Base-by-base conservation (phyloP, 2,329 filamentous ascomycete genomes). In the Hysterium pulicare region DNA sequence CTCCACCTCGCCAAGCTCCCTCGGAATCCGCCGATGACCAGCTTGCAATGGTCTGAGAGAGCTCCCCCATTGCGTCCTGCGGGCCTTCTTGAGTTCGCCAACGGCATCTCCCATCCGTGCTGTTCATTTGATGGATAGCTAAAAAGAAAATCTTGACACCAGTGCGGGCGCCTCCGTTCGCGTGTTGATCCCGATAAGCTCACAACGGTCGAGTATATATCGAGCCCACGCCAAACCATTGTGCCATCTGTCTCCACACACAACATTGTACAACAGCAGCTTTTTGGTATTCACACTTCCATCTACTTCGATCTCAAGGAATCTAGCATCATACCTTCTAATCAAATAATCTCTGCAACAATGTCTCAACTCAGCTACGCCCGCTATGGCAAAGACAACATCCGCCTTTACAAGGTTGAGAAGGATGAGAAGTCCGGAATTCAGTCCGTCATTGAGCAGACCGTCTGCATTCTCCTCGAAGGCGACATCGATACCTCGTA, bases 341-440 rank as follows among this genome's bases (percentile, higher is more conserved):
- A n/a, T n/a, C n/a, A n/a, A n/a, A 30, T 30, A 30, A 10, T 10
- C 26, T 30, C n/a, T 33, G 38, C 43, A 37, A 62, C 46, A 45
- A 74, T 75, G 71, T 64, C 72, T 53, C 60, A 71, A 45, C 71
- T 76, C 51, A 69, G 62, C 54, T 71, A 72, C 59, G 86, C 87
- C 58, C 82, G 84, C 64, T 91, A 90, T 67, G 87, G 87, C 73
- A 91, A 98, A 82, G 93, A 97, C 81, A 97, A 98, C 74, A 86
- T 98, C 78, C 90, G 93, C 62, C 82, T 98, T 59, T 95, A 86
- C 82, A 98, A 98, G 72, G 90, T 96, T 61, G 78, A 94, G 62
- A 83, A 82, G 58, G 83, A 97, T 67, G 75, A 82, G 63, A 75
- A 82, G 59, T 85, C 86, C 15, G 86, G 86, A 43, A 75, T 82